Evolutionary conservation across 495 filamentous ascomycete genomes (phyloP).

Genomic region (Penicillium coprophilum): DNA sequence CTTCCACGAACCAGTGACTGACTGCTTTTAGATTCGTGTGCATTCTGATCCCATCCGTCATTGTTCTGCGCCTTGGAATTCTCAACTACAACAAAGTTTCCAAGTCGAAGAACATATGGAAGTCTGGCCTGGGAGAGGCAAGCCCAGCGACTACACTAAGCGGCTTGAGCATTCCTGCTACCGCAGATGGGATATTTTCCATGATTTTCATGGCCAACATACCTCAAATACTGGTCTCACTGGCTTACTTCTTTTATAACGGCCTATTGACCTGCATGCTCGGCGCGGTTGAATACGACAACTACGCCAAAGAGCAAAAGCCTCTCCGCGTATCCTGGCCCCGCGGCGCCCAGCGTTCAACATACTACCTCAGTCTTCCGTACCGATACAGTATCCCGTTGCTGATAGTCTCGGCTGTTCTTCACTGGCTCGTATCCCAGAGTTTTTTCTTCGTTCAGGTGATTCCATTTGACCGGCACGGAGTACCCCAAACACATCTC

Average conservation of each 20-base stretch:
- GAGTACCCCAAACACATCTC: background rate
- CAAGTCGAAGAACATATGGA: background rate
- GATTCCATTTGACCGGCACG: constrained; percentile 17
- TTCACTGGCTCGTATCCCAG: constrained; percentile 48
- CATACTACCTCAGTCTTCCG: constrained; percentile 44
- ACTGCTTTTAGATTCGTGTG: background rate
- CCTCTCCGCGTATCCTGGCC: constrained; percentile 49
- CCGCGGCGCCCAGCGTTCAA: constrained; percentile 41
- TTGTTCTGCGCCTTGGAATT: background rate
- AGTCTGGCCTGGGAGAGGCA: background rate
- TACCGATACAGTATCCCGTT: constrained; percentile 42
- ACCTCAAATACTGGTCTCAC: constrained; percentile 45
- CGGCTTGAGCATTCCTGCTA: background rate
- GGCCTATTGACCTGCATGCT: constrained; percentile 44
- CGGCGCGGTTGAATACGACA: constrained; percentile 34
- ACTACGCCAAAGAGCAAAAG: constrained; percentile 29
- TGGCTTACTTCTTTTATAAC: constrained; percentile 45
- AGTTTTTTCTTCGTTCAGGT: constrained; percentile 34
- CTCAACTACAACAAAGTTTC: background rate
- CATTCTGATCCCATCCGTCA: background rate
- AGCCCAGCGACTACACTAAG: background rate
- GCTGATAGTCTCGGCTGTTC: constrained; percentile 19
- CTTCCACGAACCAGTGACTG: background rate
- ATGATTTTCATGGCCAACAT: constrained; percentile 28
- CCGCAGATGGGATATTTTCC: background rate